Conservation (phyloP, 345 rosid genomes). For the Melaleuca quinquenervia region DNA sequence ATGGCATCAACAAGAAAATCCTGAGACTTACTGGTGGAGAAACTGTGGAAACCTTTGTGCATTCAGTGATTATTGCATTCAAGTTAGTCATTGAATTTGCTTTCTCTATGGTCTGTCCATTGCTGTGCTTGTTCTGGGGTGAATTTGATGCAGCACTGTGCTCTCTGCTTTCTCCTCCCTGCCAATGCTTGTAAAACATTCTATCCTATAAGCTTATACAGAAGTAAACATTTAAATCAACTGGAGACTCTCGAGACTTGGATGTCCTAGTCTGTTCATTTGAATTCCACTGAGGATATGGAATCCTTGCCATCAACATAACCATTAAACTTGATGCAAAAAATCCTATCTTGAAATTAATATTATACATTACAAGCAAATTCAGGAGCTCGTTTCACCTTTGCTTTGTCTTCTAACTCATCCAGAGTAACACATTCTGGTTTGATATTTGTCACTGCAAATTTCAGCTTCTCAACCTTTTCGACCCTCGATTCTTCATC, state of each 20-base stretch:
- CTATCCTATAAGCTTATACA: not conserved
- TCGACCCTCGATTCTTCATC: not conserved
- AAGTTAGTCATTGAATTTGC: not conserved
- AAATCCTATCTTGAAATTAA: not conserved
- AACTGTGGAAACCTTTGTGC: not conserved
- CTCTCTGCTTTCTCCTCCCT: not conserved
- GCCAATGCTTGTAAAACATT: not conserved
- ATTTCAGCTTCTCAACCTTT: not conserved
- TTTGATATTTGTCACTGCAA: not conserved
- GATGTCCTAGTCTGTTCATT: not conserved
- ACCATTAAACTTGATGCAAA: not conserved
- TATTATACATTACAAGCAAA: not conserved
- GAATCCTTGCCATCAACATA: not conserved
- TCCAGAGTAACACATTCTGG: not conserved
- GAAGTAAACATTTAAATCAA: not conserved
- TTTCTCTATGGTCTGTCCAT: not conserved
- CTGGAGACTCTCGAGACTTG: not conserved
- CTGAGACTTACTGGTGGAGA: not conserved
- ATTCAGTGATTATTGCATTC: not conserved
- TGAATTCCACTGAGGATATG: not conserved
- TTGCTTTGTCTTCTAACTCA: not conserved
- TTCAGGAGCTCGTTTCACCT: not conserved
- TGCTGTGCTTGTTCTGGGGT: not conserved
- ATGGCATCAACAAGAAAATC: not conserved
- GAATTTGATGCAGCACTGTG: not conserved